phyloP scores from a whole-genome alignment of 306 rosid species.

The Sicyos baderoa region DNA sequence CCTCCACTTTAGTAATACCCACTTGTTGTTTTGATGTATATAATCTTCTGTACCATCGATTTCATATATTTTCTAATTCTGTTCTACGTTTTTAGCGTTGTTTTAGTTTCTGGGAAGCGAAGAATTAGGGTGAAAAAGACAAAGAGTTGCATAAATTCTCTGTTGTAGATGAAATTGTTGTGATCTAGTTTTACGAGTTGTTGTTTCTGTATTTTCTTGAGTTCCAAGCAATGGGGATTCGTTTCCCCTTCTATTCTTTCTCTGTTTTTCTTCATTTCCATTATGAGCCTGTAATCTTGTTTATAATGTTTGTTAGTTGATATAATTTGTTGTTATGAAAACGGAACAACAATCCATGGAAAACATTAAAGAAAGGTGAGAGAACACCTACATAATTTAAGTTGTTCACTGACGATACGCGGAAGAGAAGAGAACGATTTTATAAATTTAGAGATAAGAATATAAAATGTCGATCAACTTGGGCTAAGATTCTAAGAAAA shows the following conservation, averaged over 20 bases:
- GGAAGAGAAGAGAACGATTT: too few relatives aligned
- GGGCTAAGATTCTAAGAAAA: too few relatives aligned
- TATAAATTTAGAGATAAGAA: too few relatives aligned
- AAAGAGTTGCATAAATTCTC: not conserved
- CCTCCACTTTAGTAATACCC: too few relatives aligned
- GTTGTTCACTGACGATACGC: too few relatives aligned
- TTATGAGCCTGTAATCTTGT: not conserved
- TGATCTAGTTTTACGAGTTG: not conserved
- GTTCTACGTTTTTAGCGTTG: not conserved
- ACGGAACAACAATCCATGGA: too few relatives aligned
- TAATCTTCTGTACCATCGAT: not conserved
- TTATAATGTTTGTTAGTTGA: not conserved
- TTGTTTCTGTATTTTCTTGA: slow-evolving; percentile 12
- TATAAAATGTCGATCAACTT: too few relatives aligned
- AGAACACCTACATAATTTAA: too few relatives aligned
- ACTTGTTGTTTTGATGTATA: not conserved
- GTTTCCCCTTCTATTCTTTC: not conserved
- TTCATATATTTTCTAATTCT: not conserved
- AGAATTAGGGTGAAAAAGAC: not conserved
- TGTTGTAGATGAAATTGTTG: not conserved
- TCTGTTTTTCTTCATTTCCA: slow-evolving; percentile 1
- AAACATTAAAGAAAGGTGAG: too few relatives aligned
- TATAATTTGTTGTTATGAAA: too few relatives aligned
- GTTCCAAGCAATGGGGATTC: not conserved
- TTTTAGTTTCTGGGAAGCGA: slow-evolving; percentile 1